Conservation (phyloP, 2,329 filamentous ascomycete species). For the Sporothrix protearum region DNA sequence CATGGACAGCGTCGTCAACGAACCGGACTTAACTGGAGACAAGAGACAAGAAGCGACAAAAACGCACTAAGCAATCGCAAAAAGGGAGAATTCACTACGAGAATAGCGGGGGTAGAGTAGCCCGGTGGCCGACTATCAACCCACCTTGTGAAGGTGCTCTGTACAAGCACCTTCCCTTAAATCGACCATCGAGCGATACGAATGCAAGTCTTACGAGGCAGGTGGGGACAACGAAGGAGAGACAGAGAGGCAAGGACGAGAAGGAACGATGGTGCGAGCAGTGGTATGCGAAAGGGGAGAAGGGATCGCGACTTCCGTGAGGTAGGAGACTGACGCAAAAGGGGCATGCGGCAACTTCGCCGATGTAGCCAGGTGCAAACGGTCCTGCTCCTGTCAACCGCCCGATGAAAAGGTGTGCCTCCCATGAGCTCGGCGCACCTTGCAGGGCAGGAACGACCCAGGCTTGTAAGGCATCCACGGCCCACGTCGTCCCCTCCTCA, state of each 20-base stretch:
- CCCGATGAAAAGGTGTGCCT: neutral
- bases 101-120: neutral
- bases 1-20: slow-evolving; percentile 13
- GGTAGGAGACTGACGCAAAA: neutral
- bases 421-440: neutral
- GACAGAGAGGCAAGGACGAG: neutral
- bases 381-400: neutral
- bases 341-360: neutral
- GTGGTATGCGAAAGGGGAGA: neutral
- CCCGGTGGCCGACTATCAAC: neutral
- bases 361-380: neutral
- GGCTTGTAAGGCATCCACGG: slow-evolving; percentile 14
- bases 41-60: slow-evolving; percentile 14
- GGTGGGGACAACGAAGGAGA: neutral
- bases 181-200: neutral
- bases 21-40: slow-evolving; percentile 19
- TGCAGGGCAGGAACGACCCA: slow-evolving; percentile 6
- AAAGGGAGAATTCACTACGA: neutral
- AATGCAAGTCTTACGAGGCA: neutral
- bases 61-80: slow-evolving; percentile 8
- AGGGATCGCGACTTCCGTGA: neutral
- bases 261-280: neutral
- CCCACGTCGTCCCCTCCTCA: slow-evolving; percentile 4
- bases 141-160: neutral
- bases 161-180: neutral